A percentile compares a stretch with the other conserved stretches of the same genome.
Conservation (phyloP, 2,329 filamentous ascomycete species). For the Pyrenochaeta sp. region DNA sequence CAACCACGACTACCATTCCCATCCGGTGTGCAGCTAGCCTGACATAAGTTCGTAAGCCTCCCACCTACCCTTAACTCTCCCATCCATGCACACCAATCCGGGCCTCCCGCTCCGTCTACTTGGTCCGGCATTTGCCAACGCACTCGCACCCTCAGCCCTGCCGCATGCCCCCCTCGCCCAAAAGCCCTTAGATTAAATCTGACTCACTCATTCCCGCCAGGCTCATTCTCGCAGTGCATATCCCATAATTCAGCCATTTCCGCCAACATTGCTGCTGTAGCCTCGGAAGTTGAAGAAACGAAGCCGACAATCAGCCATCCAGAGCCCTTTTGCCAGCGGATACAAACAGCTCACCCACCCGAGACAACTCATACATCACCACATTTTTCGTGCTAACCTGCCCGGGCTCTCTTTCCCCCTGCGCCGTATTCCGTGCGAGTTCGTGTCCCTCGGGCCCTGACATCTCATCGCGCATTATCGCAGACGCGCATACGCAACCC, state of each 20-base stretch:
- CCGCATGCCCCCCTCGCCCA: conserved; percentile 16
- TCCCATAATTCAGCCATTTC: conserved; percentile 29
- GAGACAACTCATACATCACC: conserved; percentile 43
- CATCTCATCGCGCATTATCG: conserved; percentile 27
- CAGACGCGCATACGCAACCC: no score
- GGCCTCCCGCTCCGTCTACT: conserved; percentile 28
- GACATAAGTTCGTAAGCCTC: conserved; percentile 41
- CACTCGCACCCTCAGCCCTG: conserved; percentile 37
- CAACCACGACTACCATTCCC: conserved; percentile 23
- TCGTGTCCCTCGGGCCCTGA: conserved; percentile 11
- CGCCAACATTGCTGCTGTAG: conserved; percentile 11
- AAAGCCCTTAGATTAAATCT: conserved; percentile 43
- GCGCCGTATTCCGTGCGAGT: conserved; percentile 21
- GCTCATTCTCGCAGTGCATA: conserved; percentile 31
- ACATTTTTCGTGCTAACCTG: no score
- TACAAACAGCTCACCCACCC: conserved; percentile 32
- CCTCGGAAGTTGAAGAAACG: conserved; percentile 27
- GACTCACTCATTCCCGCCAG: conserved; percentile 42
- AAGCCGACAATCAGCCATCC: conserved; percentile 36
- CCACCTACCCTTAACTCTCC: conserved; percentile 37
- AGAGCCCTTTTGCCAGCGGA: conserved; percentile 42
- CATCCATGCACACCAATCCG: conserved; percentile 30
- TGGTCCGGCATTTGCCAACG: conserved; percentile 15
- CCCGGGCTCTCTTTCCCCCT: no score
- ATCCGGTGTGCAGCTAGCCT: conserved; percentile 18